A percentile compares a stretch with the other conserved stretches of the same genome.
These are phyloP conservation scores for Usnea hakonensis DNA, from an alignment of 495 filamentous ascomycete species.

Conservation along the genomic window DNA sequence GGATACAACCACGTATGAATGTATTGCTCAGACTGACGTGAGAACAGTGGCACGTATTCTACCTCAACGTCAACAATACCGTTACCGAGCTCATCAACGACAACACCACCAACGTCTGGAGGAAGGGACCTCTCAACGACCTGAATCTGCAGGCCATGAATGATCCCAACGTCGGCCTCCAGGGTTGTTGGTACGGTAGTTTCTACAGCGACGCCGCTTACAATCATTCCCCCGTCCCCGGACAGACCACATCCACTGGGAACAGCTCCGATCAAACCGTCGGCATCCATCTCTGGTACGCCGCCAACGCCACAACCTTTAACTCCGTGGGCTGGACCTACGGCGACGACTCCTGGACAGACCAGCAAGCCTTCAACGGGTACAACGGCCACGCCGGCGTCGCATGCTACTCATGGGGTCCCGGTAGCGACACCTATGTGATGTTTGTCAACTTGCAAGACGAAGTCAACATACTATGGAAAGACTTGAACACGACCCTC, in stretches of 20 bases:
- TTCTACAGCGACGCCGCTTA: slow-evolving; percentile 28
- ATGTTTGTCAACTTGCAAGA: slow-evolving; percentile 18
- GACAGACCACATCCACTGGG: slow-evolving; percentile 11
- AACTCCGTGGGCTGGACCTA: slow-evolving; percentile 29
- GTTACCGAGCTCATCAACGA: slow-evolving; percentile 25
- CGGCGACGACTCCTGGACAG: slow-evolving; percentile 23
- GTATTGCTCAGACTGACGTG: slow-evolving; percentile 2
- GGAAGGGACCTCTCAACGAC: slow-evolving; percentile 23
- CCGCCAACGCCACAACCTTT: slow-evolving; percentile 27
- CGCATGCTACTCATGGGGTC: slow-evolving; percentile 27
- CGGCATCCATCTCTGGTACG: slow-evolving; percentile 32
- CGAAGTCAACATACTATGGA: slow-evolving; percentile 23
- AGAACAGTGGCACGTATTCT: slow-evolving; percentile 28
- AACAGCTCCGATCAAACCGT: slow-evolving; percentile 19
- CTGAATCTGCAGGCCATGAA: slow-evolving; percentile 27
- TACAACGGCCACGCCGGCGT: slow-evolving; percentile 32
- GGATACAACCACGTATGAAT: background rate
- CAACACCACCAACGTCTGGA: slow-evolving; percentile 29
- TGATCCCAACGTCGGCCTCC: slow-evolving; percentile 27
- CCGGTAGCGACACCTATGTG: slow-evolving; percentile 22
- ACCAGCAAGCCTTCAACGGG: slow-evolving; percentile 21
- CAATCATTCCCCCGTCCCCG: slow-evolving; percentile 19
- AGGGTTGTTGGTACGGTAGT: slow-evolving; percentile 34
- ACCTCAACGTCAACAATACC: slow-evolving; percentile 27
- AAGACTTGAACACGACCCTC: slow-evolving; percentile 19